Conservation (phyloP, 2,329 filamentous ascomycete genomes). For the Pseudocercospora musae region DNA sequence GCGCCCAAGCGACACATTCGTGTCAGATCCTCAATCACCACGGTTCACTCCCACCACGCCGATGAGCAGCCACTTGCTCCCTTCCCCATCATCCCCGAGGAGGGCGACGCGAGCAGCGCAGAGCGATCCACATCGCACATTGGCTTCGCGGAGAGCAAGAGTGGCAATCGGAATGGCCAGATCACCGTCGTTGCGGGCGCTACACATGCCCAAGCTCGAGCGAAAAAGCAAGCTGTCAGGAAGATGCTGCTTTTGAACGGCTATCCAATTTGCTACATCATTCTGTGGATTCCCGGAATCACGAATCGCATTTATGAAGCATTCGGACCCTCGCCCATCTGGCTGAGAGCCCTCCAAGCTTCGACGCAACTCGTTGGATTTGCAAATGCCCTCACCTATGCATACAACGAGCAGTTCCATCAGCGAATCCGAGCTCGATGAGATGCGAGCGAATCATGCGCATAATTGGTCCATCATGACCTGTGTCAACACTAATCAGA, state of each 20-base stretch:
- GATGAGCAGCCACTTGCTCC: conserved; percentile 6
- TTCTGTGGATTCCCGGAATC: conserved; percentile 37
- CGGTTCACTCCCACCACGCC: conserved; percentile 2
- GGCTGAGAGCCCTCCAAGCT: conserved; percentile 21
- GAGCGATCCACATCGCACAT: not conserved
- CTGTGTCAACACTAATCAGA: too few species aligned
- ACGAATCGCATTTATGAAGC: conserved; percentile 21
- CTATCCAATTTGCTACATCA: conserved; percentile 36
- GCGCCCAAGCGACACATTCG: conserved; percentile 3
- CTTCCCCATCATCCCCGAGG: not conserved
- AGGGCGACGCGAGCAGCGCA: not conserved
- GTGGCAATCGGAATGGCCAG: not conserved
- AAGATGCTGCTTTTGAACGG: conserved; percentile 36
- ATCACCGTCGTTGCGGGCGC: not conserved
- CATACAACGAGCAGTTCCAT: conserved; percentile 20
- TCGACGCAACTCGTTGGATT: conserved; percentile 22
- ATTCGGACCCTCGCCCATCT: conserved; percentile 14
- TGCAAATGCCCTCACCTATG: conserved; percentile 21
- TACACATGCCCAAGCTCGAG: not conserved
- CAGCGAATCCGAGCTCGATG: conserved; percentile 8
- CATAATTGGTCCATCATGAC: too few species aligned
- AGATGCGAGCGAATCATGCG: not conserved
- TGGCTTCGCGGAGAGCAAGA: not conserved
- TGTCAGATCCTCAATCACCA: conserved; percentile 11
- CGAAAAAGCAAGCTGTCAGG: conserved; percentile 14